phyloP scores from a whole-genome alignment of 345 rosid species.

The Raphanus sativus region DNA sequence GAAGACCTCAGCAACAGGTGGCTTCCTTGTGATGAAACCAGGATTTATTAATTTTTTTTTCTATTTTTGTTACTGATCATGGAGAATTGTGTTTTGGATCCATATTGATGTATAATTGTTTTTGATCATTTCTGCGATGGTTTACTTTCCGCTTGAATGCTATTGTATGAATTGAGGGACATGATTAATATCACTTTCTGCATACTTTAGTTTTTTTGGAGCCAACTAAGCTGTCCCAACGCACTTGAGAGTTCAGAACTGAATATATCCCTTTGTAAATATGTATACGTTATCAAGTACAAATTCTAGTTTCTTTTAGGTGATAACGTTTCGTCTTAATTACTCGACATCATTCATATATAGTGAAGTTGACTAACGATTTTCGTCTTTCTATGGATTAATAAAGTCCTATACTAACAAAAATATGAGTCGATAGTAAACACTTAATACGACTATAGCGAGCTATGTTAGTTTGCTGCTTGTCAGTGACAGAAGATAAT shows the following conservation, averaged over 20 bases:
- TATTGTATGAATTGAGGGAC: constrained; percentile 21
- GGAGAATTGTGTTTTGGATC: constrained; percentile 2
- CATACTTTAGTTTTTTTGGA: constrained; percentile 8
- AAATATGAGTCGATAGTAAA: background rate
- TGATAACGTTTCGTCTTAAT: background rate
- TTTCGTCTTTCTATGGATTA: background rate
- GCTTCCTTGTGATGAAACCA: background rate
- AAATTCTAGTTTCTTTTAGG: background rate
- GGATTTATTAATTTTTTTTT: background rate
- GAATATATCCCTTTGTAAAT: background rate
- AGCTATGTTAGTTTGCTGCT: background rate
- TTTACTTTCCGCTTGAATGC: constrained; percentile 4
- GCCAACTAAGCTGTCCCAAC: constrained; percentile 7
- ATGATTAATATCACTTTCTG: constrained; percentile 5
- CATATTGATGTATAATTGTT: background rate
- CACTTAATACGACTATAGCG: background rate
- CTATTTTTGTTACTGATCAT: constrained; percentile 3
- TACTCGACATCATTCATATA: background rate
- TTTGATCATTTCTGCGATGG: background rate
- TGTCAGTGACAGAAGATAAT: background rate
- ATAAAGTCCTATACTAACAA: background rate
- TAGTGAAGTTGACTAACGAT: background rate
- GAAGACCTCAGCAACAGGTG: background rate
- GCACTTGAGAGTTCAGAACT: constrained; percentile 4
- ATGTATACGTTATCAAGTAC: background rate